Percentiles rank a stretch among this genome's conserved stretches.
Evolutionary conservation across 176 grass and related monocot genomes (phyloP).

Genomic region (Eremochloa ophiuroides): DNA sequence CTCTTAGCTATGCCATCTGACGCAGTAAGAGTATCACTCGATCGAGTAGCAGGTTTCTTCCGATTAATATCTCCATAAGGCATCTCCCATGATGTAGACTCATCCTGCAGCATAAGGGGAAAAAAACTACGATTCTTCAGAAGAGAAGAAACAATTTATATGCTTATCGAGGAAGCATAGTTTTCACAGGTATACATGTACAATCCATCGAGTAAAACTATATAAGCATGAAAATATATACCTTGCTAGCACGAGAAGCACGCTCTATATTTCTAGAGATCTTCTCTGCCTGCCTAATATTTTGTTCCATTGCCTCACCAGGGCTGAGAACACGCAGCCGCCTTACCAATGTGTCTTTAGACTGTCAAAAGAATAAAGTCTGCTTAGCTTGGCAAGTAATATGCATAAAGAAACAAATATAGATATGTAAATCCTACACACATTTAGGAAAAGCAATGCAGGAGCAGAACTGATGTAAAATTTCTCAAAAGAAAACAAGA

Average conservation of each 20-base stretch:
- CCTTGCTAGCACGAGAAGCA: constrained; percentile 59
- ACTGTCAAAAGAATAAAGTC: constrained; percentile 43
- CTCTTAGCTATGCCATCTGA: constrained; percentile 55
- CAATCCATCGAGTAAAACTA: background rate
- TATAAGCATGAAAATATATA: constrained; percentile 30
- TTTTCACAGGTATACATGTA: background rate
- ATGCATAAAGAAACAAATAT: background rate
- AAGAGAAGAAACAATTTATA: constrained; percentile 9
- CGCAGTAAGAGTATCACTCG: constrained; percentile 47
- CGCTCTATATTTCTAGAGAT: constrained; percentile 84
- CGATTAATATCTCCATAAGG: constrained; percentile 46
- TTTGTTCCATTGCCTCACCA: constrained; percentile 86
- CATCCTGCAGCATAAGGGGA: constrained; percentile 43
- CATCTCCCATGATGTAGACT: constrained; percentile 40
- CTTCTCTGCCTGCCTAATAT: constrained; percentile 91
- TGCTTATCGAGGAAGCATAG: background rate
- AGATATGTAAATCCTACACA: constrained; percentile 20
- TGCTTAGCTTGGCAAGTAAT: constrained; percentile 21
- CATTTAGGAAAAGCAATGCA: background rate
- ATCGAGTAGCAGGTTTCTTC: constrained; percentile 38
- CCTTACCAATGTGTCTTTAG: constrained; percentile 70
- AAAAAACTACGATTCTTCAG: constrained; percentile 13
- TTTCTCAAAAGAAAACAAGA: background rate
- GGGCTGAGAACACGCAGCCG: constrained; percentile 64
- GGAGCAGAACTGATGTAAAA: background rate